phyloP scores from a whole-genome alignment of 2,329 filamentous ascomycete genomes.

The Ceratocystis cacaofunesta region DNA sequence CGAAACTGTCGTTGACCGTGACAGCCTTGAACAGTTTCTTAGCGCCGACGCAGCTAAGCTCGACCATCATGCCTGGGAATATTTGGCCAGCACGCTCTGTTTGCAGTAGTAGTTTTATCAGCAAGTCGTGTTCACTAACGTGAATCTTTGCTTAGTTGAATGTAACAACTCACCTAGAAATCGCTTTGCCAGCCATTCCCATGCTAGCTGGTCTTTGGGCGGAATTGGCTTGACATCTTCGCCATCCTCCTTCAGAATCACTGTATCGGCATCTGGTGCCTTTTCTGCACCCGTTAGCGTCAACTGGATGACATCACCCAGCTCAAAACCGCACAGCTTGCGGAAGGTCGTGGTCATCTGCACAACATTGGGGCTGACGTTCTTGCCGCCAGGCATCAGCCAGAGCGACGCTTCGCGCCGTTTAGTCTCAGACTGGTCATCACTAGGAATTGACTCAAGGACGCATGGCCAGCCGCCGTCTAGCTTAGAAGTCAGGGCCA shows the following conservation, averaged over 20 bases:
- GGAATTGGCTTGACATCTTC: slow-evolving; percentile 20
- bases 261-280: slow-evolving; percentile 39
- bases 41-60: slow-evolving; percentile 32
- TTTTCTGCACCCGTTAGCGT: slow-evolving; percentile 36
- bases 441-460: slow-evolving; percentile 24
- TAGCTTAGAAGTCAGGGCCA: slow-evolving; percentile 30
- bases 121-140: not conserved
- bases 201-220: slow-evolving; percentile 22
- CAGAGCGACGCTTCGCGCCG: slow-evolving; percentile 35
- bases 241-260: slow-evolving; percentile 46
- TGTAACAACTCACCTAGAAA: slow-evolving; percentile 23
- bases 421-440: slow-evolving; percentile 19
- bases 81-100: slow-evolving; percentile 51
- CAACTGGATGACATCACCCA: slow-evolving; percentile 50
- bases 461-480: slow-evolving; percentile 31
- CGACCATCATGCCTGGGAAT: slow-evolving; percentile 55
- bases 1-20: slow-evolving; percentile 13
- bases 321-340: slow-evolving; percentile 54
- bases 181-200: slow-evolving; percentile 26
- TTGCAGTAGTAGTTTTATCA: not conserved
- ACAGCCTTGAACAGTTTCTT: slow-evolving; percentile 20
- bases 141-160: too few relatives aligned
- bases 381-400: slow-evolving; percentile 36
- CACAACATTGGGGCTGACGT: slow-evolving; percentile 51
- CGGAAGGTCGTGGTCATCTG: slow-evolving; percentile 62